Percentiles rank a stretch among this genome's conserved stretches.
phyloP scores from a whole-genome alignment of 176 grass and related monocot species.

The Avena eriantha region DNA sequence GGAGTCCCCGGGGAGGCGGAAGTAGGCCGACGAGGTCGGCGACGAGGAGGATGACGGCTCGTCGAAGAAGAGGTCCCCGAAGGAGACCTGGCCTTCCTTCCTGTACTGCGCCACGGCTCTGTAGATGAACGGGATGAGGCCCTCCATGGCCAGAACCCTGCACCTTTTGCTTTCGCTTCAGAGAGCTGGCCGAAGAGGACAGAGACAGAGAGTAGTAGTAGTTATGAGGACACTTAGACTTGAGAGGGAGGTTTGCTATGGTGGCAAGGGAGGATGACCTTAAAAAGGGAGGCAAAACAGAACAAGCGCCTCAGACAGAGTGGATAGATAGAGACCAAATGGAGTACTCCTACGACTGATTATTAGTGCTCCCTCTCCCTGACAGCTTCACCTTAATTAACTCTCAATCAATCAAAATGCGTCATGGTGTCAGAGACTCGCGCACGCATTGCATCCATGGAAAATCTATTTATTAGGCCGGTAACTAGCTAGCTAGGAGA shows the following conservation, averaged over 20 bases:
- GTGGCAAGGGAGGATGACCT: constrained; percentile 14
- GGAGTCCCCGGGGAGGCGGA: constrained; percentile 66
- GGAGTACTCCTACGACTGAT: not conserved
- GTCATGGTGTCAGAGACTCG: constrained; percentile 21
- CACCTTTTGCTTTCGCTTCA: not conserved
- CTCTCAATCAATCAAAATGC: constrained; percentile 8
- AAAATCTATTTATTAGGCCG: not conserved
- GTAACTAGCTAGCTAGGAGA: too few relatives aligned
- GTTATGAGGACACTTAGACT: not conserved
- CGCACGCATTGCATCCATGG: not conserved
- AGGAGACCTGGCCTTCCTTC: constrained; percentile 63
- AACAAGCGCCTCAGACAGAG: constrained; percentile 41
- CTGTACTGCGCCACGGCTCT: constrained; percentile 68
- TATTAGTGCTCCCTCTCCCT: not conserved
- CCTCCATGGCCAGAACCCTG: constrained; percentile 56
- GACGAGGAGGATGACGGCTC: constrained; percentile 55
- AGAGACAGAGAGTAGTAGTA: not conserved
- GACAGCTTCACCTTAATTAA: constrained; percentile 35
- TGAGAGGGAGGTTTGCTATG: not conserved
- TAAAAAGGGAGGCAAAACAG: constrained; percentile 54
- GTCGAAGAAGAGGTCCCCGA: constrained; percentile 59
- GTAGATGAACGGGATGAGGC: constrained; percentile 90
- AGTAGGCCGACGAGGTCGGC: constrained; percentile 46
- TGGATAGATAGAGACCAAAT: constrained; percentile 48
- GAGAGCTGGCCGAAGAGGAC: constrained; percentile 20